Evolutionary conservation across 1,284 basidiomycete species (phyloP), one percentile per base, ranked within the genome.

Genomic region (Sporisorium reilianum): DNA sequence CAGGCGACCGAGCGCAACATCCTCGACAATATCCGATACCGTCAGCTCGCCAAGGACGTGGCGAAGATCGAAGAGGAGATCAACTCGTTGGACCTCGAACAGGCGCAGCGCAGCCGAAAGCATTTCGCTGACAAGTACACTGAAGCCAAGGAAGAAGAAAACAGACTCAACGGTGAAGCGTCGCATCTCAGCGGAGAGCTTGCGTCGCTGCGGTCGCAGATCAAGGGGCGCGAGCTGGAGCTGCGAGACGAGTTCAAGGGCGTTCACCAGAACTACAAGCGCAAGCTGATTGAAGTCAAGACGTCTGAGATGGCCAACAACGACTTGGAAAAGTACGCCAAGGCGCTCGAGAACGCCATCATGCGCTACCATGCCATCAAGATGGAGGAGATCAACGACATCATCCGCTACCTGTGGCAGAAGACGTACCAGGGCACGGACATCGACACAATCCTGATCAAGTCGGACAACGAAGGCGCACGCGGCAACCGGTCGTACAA

Each of bases 351-450:
- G 90, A 85, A 94, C 78, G 96, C 95, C 46, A 98, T 99, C 86
- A 95, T 99, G 92, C 93, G 93, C 85, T 99, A 97, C 83, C 97
- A 99, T 83, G 88, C 91, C n/a, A 89, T 97, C 82, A 99, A 99
- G 87, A 98, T 99, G 97, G 94, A 95, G 85, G 97, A 99, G 88
- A 95, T 99, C 81, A 99, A 99, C 81, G 97, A 90, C 91, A 92
- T 62, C 94, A 83, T 84, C 36, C 75, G 76, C 18, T 80, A 81
- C 46, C 86, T 99, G 2, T 99, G 97, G 97, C 95, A 94, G 83
- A 96, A 95, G 87, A 99, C 96, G 1, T 99, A 99, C 85, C 96
- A 99, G 85, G 97, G 97, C 72, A 98, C 84, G 93, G 96, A 99
- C 86, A 99, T 99, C 80, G 97, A 99, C 85, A 94, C 93, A 20